A percentile compares a stretch with the other conserved stretches of the same genome.
These are phyloP conservation scores for Monosporozyma siamensis DNA, from an alignment of 805 yeast genomes.

Conservation along the genomic window DNA sequence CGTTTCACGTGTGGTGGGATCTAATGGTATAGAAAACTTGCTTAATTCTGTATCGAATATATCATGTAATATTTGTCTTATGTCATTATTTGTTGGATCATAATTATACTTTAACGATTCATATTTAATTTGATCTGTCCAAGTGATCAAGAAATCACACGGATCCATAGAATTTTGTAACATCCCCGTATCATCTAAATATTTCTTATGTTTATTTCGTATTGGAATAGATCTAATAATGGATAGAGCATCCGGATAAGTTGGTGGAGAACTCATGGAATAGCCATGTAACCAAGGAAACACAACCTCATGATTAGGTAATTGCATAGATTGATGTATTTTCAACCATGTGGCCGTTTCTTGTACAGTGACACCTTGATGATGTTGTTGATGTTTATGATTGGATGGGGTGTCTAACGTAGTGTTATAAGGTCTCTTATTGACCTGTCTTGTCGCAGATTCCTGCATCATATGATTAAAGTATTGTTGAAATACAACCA, in stretches of 20 bases:
- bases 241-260: conserved; percentile 35
- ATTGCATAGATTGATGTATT: conserved; percentile 6
- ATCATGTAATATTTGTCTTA: not conserved
- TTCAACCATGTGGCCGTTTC: conserved; percentile 1
- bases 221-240: conserved; percentile 25
- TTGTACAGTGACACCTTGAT: not conserved
- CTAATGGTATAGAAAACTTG: not conserved
- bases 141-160: conserved; percentile 43
- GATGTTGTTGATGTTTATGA: not conserved
- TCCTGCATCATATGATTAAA: not conserved
- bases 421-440: not conserved
- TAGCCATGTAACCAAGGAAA: conserved; percentile 92
- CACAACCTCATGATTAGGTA: conserved; percentile 59
- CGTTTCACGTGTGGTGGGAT: conserved; percentile 9
- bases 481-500: too few species aligned
- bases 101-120: conserved; percentile 1
- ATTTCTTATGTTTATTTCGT: conserved; percentile 1
- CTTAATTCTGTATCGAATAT: not conserved
- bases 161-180: conserved; percentile 48
- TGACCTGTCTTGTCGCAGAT: not conserved
- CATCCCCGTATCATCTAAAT: conserved; percentile 32
- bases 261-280: conserved; percentile 46
- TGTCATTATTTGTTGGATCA: not conserved
- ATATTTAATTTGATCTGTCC: conserved; percentile 35
- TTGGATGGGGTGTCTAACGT: not conserved